Evolutionary conservation across 768 basidiomycete genomes (phyloP).

Genomic region (Pluteus cervinus): DNA sequence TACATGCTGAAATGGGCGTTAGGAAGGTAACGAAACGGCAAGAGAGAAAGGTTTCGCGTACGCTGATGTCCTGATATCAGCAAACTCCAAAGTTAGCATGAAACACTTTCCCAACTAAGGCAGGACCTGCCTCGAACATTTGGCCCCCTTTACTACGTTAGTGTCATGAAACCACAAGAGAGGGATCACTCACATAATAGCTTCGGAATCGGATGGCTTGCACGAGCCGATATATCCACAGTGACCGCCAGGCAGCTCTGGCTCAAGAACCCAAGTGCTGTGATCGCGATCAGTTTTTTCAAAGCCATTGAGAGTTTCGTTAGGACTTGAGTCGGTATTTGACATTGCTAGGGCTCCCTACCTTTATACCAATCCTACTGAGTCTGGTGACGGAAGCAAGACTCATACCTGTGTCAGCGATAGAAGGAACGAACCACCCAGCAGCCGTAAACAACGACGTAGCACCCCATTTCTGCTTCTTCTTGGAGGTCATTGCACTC

Average conservation of each 20-base stretch:
- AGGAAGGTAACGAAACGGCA: not conserved
- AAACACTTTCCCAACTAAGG: not conserved
- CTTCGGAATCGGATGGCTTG: constrained; percentile 46
- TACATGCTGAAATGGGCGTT: not conserved
- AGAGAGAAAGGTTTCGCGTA: not conserved
- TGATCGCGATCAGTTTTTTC: constrained; percentile 52
- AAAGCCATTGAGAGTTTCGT: too few relatives aligned
- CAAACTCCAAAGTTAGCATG: not conserved
- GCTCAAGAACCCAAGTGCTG: too few relatives aligned
- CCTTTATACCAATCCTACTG: too few relatives aligned
- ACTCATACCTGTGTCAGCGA: too few relatives aligned
- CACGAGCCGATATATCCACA: constrained; percentile 36
- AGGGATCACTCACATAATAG: constrained; percentile 39
- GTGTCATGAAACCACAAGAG: not conserved
- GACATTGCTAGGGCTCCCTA: too few relatives aligned
- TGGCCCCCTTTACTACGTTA: constrained; percentile 30
- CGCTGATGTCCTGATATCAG: not conserved
- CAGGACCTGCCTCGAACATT: not conserved
- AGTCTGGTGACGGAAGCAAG: too few relatives aligned
- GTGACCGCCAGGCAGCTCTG: too few relatives aligned
- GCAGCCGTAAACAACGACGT: too few relatives aligned
- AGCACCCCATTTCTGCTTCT: too few relatives aligned
- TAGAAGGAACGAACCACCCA: too few relatives aligned
- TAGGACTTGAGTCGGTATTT: too few relatives aligned
- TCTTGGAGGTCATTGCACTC: too few relatives aligned